Conservation (phyloP, 202 grass and related monocot species). For the Schoenoplectus triqueter region DNA sequence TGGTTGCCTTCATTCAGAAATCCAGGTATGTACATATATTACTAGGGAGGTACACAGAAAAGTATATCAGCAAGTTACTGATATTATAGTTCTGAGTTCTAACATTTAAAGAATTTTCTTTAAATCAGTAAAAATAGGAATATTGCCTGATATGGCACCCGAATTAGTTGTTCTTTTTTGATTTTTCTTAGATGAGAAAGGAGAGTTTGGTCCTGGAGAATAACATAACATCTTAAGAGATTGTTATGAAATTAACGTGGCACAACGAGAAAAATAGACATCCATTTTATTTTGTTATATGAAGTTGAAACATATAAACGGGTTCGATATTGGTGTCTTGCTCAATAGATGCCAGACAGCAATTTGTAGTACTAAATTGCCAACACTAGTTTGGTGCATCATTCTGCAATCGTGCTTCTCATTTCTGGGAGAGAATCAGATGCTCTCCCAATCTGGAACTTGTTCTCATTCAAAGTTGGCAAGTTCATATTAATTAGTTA, state of each 20-base stretch:
- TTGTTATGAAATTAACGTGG: background rate
- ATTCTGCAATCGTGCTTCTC: conserved; percentile 16
- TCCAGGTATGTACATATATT: conserved; percentile 56
- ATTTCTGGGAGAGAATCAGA: conserved; percentile 23
- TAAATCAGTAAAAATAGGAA: background rate
- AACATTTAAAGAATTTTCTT: background rate
- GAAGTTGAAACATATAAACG: background rate
- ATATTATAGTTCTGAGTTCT: background rate
- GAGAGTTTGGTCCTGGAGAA: conserved; percentile 16
- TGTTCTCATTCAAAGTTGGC: background rate
- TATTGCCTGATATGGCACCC: background rate
- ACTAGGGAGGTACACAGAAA: background rate
- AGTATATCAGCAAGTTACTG: background rate
- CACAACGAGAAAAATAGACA: background rate
- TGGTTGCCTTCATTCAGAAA: conserved; percentile 76
- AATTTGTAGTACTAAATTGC: conserved; percentile 20
- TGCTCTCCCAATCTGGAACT: conserved; percentile 15
- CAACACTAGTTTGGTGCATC: background rate
- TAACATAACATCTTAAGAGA: conserved; percentile 17
- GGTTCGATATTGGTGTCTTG: conserved; percentile 10
- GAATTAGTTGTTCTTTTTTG: background rate
- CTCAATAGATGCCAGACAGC: conserved; percentile 29
- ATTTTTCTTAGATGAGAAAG: background rate
- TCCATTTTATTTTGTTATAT: background rate
- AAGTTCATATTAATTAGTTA: background rate